Evolutionary conservation across 805 yeast genomes (phyloP), one percentile per base, ranked within the genome.

Genomic region (Pichia heedii): DNA sequence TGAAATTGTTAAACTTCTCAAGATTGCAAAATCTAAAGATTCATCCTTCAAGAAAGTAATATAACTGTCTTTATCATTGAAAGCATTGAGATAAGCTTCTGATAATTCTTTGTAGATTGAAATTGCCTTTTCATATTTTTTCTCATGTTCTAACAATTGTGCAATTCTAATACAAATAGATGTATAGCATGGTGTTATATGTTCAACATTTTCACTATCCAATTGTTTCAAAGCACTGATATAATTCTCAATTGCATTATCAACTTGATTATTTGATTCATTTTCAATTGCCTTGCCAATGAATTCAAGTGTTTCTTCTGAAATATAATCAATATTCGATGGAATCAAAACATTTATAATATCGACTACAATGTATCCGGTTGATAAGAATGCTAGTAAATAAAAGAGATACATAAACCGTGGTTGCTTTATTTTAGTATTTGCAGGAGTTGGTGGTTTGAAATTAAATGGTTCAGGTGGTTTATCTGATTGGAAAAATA

Each of bases 91-190:
- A 35, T 44, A 46, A 22, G 30, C 19, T 16, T 49, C 41, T 8
- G 50, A 36, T 11, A 55, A 32, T 4, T 51, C 50, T 38, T 55
- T 53, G 46, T 60, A 60, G 13, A 58, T 48, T 2, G 45, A 47
- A 26, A 51, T 38, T 2, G 65, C 61, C 36, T 55, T 58, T 38
- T 56, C 57, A 33, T 47, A 50, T n/a, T 53, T 40, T 9, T 49
- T 53, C 16, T 52, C 21, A 22, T 44, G 46, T 41, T 87, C 96
- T 58, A 76, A 84, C 81, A 85, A 79, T 54, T 87, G 94, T 13
- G 83, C 95, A 32, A 84, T 67, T 54, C 88, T 84, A 60, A 88
- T 66, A 56, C 86, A 89, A 38, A 87, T 73, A 0, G 96, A 95
- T 0, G 96, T 86, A 60, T 83, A 88, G 56, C 84, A 93, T 57